Percentiles rank a stretch among this genome's conserved stretches.
Evolutionary conservation across 2,329 filamentous ascomycete species (phyloP).

Genomic region (Ophiosphaerella narmari): DNA sequence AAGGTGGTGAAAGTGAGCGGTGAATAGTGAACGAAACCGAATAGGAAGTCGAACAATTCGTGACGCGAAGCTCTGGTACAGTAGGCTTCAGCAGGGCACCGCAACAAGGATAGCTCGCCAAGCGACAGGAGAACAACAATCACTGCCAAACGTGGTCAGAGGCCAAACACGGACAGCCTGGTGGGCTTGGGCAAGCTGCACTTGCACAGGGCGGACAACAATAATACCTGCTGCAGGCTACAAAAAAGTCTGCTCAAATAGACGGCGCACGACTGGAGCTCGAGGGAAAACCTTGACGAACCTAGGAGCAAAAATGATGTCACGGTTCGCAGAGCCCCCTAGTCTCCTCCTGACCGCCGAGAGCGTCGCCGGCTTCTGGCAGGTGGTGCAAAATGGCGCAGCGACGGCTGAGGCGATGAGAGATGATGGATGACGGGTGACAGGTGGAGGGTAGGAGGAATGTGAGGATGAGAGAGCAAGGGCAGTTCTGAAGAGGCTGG

Average conservation of each 20-base stretch:
- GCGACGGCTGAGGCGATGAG: not conserved
- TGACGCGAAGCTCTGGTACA: slow-evolving; percentile 37
- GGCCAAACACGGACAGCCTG: slow-evolving; percentile 3
- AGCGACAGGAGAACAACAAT: slow-evolving; percentile 10
- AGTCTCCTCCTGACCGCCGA: slow-evolving; percentile 3
- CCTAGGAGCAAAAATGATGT: slow-evolving; percentile 35
- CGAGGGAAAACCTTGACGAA: slow-evolving; percentile 21
- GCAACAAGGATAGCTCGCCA: slow-evolving; percentile 10
- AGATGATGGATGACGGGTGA: no score
- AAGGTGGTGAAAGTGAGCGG: slow-evolving; percentile 30
- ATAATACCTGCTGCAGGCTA: not conserved
- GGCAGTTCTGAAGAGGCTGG: not conserved
- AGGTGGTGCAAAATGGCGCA: slow-evolving; percentile 1
- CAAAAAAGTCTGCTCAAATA: not conserved
- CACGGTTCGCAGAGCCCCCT: slow-evolving; percentile 8
- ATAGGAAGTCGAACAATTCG: slow-evolving; percentile 23
- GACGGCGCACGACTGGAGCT: not conserved
- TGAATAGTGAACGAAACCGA: slow-evolving; percentile 17
- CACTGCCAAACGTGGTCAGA: slow-evolving; percentile 10
- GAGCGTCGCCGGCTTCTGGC: slow-evolving; percentile 2
- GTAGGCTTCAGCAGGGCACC: not conserved
- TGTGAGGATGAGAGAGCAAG: not conserved
- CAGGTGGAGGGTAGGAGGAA: no score
- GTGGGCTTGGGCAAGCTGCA: slow-evolving; percentile 9
- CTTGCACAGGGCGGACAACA: not conserved